Evolutionary conservation across 257 asterid species (phyloP).

Genomic region (Avicennia marina): DNA sequence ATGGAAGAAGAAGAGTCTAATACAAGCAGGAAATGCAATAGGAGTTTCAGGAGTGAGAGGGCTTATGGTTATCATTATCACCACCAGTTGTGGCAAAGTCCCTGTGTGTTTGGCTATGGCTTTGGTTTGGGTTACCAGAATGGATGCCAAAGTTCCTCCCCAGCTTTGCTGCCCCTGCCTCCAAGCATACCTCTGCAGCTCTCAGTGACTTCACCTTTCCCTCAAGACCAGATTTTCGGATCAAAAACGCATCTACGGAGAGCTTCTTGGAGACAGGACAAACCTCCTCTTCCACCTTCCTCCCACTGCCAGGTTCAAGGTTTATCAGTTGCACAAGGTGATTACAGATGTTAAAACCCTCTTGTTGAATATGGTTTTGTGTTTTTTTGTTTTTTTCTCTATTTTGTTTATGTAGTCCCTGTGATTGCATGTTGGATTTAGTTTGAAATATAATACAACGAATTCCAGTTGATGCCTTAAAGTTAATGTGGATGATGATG

Average conservation of each 20-base stretch:
- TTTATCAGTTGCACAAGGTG: conserved; percentile 64
- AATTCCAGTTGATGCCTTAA: neutral
- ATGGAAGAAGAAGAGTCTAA: conserved; percentile 59
- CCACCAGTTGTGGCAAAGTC: conserved; percentile 42
- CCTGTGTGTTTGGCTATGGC: conserved; percentile 37
- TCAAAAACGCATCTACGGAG: conserved; percentile 53
- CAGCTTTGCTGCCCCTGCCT: conserved; percentile 83
- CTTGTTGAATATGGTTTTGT: conserved; percentile 1
- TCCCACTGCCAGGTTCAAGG: conserved; percentile 46
- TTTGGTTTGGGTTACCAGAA: conserved; percentile 48
- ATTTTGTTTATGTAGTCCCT: neutral
- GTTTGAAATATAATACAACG: too few species aligned
- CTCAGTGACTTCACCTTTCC: conserved; percentile 35
- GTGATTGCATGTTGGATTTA: conserved; percentile 2
- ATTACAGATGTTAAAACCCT: conserved; percentile 3
- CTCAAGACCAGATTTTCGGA: conserved; percentile 43
- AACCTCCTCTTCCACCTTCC: conserved; percentile 40
- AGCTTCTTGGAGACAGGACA: conserved; percentile 29
- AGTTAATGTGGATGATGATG: neutral
- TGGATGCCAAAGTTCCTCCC: conserved; percentile 47
- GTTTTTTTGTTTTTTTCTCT: neutral
- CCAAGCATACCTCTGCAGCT: conserved; percentile 50
- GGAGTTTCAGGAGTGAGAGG: conserved; percentile 24
- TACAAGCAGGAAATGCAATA: conserved; percentile 43
- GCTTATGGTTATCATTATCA: conserved; percentile 43